These are phyloP conservation scores for Pelagomonas calceolata DNA, from an alignment of 108 stramenopile genomes.

Conservation along the genomic window DNA sequence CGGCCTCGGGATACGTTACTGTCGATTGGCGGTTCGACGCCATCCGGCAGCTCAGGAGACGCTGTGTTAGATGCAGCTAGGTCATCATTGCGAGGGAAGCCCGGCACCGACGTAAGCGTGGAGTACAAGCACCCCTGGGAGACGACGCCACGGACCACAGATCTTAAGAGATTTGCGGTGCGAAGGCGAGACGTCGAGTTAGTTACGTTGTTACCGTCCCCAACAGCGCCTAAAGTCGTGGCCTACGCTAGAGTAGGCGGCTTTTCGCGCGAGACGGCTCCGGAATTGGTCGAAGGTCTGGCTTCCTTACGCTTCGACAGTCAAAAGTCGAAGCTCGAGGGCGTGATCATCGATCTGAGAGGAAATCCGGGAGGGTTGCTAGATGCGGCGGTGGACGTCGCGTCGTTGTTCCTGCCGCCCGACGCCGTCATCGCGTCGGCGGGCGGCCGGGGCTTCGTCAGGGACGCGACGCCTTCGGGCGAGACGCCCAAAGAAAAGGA, in stretches of 20 bases:
- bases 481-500: neutral
- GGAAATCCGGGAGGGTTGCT: constrained; percentile 91
- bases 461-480: neutral
- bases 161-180: constrained; percentile 61
- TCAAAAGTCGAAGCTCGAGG: constrained; percentile 20
- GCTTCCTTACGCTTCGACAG: neutral
- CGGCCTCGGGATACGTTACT: constrained; percentile 63
- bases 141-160: constrained; percentile 38
- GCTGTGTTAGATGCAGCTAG: constrained; percentile 70
- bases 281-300: constrained; percentile 1
- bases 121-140: constrained; percentile 58
- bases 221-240: neutral
- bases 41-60: constrained; percentile 33
- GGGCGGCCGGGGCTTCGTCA: constrained; percentile 66
- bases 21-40: constrained; percentile 55
- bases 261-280: neutral
- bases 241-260: neutral
- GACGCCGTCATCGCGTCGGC: constrained; percentile 80
- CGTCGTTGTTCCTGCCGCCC: constrained; percentile 74
- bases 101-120: constrained; percentile 63
- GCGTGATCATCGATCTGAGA: constrained; percentile 75
- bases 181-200: constrained; percentile 70
- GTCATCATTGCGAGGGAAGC: constrained; percentile 69
- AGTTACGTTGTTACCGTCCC: constrained; percentile 18
- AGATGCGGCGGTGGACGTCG: constrained; percentile 80